Conservation (phyloP, 495 filamentous ascomycete species). For the Aspergillus sclerotiicarbonarius region DNA sequence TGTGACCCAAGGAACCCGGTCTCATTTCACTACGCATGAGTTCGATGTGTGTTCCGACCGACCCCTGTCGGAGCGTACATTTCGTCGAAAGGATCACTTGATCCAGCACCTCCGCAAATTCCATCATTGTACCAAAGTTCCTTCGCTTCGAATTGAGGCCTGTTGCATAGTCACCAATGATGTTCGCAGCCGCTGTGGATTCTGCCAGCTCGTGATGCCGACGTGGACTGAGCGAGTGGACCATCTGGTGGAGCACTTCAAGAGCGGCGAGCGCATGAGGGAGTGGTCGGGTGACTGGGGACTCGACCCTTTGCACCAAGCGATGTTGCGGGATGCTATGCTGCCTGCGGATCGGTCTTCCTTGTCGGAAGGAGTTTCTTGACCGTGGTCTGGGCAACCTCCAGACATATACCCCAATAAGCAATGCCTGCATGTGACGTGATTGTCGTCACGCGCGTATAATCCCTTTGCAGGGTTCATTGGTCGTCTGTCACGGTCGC, state of each 20-base stretch:
- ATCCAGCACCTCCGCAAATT: slow-evolving; percentile 78
- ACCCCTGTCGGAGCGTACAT: slow-evolving; percentile 64
- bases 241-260: slow-evolving; percentile 69
- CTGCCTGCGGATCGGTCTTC: slow-evolving; percentile 10
- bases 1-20: slow-evolving; percentile 50
- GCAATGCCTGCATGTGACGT: too few relatives aligned
- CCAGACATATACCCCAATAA: too few relatives aligned
- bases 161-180: slow-evolving; percentile 63
- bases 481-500: too few relatives aligned
- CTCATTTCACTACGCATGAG: slow-evolving; percentile 70
- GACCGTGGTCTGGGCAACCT: too few relatives aligned
- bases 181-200: slow-evolving; percentile 68
- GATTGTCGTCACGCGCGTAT: neutral
- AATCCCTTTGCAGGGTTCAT: neutral
- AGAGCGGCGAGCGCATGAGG: slow-evolving; percentile 61
- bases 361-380: neutral
- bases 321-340: slow-evolving; percentile 57
- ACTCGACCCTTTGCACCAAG: slow-evolving; percentile 57
- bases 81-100: slow-evolving; percentile 82
- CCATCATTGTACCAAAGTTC: slow-evolving; percentile 62
- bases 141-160: slow-evolving; percentile 59
- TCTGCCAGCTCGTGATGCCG: slow-evolving; percentile 59
- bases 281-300: slow-evolving; percentile 76
- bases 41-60: slow-evolving; percentile 66
- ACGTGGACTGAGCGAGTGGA: slow-evolving; percentile 62